A percentile compares a stretch with the other conserved stretches of the same genome.
Conservation (phyloP, 768 basidiomycete species). For the Hydnomerulius pinastri region DNA sequence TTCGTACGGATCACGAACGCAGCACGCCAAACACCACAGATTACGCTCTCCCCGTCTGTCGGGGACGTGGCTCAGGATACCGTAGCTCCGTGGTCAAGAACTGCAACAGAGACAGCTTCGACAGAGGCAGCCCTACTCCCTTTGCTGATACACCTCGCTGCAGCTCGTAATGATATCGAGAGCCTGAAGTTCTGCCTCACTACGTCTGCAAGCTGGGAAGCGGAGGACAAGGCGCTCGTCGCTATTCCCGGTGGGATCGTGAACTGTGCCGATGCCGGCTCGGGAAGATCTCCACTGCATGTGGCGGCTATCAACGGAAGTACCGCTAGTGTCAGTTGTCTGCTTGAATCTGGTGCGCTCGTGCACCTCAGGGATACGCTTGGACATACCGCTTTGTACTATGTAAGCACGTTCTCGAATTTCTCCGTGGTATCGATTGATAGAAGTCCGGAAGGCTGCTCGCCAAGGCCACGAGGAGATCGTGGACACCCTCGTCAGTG, state of each 20-base stretch:
- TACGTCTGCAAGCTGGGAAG: constrained; percentile 26
- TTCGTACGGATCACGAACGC: constrained; percentile 63
- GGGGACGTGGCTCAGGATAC: constrained; percentile 44
- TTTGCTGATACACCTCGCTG: constrained; percentile 78
- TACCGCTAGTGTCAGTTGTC: constrained; percentile 37
- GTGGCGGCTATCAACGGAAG: constrained; percentile 75
- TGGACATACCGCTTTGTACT: constrained; percentile 84
- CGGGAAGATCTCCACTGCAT: constrained; percentile 77
- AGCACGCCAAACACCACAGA: constrained; percentile 36
- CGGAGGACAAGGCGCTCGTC: constrained; percentile 16
- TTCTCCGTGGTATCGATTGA: constrained; percentile 2
- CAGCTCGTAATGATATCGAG: constrained; percentile 66
- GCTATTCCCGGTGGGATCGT: constrained; percentile 66
- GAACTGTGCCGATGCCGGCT: constrained; percentile 70
- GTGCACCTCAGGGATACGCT: constrained; percentile 80
- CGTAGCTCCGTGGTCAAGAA: constrained; percentile 74
- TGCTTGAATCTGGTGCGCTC: constrained; percentile 74
- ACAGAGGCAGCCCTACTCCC: constrained; percentile 75
- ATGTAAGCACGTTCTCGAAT: constrained; percentile 46
- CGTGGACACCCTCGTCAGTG: constrained; percentile 65
- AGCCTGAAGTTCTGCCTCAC: constrained; percentile 61
- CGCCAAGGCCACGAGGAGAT: constrained; percentile 64
- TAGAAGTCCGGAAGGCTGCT: constrained; percentile 54
- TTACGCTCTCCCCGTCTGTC: constrained; percentile 32
- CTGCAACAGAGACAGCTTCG: constrained; percentile 70